Evolutionary conservation across 768 basidiomycete species (phyloP), one percentile per base, ranked within the genome.

Genomic region (Suillus discolor): DNA sequence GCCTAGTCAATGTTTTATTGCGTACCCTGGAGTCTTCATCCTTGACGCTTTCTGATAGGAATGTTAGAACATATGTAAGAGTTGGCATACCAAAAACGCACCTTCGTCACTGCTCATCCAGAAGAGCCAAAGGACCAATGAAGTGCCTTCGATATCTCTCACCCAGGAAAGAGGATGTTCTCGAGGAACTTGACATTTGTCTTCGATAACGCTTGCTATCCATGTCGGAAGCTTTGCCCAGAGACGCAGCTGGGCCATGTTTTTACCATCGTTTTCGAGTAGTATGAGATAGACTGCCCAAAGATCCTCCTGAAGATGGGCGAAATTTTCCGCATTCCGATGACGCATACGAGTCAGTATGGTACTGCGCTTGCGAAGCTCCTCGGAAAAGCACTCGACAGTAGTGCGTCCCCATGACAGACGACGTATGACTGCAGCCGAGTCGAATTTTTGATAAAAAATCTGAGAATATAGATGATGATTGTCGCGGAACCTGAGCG

Each of bases 241-340:
- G 25, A 71, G 65, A 25, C 76, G 57, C 23, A 86, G 76, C 51
- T 85, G 85, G 1, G 68, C 67, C 61, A 78, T 75, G 65, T 86
- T 86, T 65, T 73, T 72, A 25, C 82, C 82, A 61, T 85, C 85
- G 54, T 83, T 81, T 72, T 87, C 87, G 28, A 82, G 72, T 55
- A 86, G 68, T 84, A 88, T 85, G 42, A 87, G 64, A 67, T 84
- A 86, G 13, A 77, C 80, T 20, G 79, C 82, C 87, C 87, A 88
- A 18, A 87, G 74, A 68, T 85, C 85, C 60, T 84, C 78, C 74
- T 16, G 63, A 55, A 38, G 23, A 63, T 31, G 57, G 34, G 57
- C 67, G 70, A 1, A 63, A 65, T 18, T n/a, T 57, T 7, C 74
- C 68, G 45, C 57, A 38, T 61, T 57, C 61, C 66, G 70, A 11